Base-by-base conservation (phyloP, 78 protist genomes). In the Mastigamoeba balamuthi region DNA sequence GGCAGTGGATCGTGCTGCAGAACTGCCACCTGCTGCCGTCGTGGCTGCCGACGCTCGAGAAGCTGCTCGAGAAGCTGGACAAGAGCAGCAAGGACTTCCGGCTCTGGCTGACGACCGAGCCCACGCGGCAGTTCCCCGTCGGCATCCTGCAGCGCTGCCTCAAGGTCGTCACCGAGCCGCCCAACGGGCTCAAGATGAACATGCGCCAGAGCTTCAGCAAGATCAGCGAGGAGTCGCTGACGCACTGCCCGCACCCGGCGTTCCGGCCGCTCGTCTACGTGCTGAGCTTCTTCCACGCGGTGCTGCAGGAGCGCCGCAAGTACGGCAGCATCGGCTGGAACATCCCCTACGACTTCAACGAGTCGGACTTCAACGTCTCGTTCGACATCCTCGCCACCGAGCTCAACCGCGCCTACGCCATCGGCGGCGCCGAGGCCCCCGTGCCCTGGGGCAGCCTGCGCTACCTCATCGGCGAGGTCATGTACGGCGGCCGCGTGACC, bases 401-500 rank as follows among this genome's bases (percentile, higher is more conserved):
- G 48, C 82, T 94, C 9, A 48, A 17, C 58, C 58, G 17, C 17
- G 33, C 17, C 17, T 88, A 91, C 81, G 90, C 95, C 1, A 6
- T 9, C 69, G 63, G n/a, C 23, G 70, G 82, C 48, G 63, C 40
- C 27, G 78, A 77, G 37, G 71, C 66, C 69, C 27, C 27, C 28
- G 76, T 88, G 5, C 98, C 98, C 25, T 95, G 95, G 95, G 88
- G 63, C 29, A 58, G 92, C 9, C 86, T 95, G 39, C 66, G 90
- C 48, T 95, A 95, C 81, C 88, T 95, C n/a, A 71, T 91, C 0
- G 97, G 95, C 36, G 94, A 91, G 75, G 98, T 82, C 37, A 92
- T 95, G 95, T 95, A 95, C 78, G 98, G 98, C 29, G 98, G 98
- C 6, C 80, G 98, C 0, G 96, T 92, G 6, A 88, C 93, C 2